A percentile compares a stretch with the other conserved stretches of the same genome.
phyloP scores from a whole-genome alignment of 2,329 filamentous ascomycete genomes.

The Parascedosporium putredinis region DNA sequence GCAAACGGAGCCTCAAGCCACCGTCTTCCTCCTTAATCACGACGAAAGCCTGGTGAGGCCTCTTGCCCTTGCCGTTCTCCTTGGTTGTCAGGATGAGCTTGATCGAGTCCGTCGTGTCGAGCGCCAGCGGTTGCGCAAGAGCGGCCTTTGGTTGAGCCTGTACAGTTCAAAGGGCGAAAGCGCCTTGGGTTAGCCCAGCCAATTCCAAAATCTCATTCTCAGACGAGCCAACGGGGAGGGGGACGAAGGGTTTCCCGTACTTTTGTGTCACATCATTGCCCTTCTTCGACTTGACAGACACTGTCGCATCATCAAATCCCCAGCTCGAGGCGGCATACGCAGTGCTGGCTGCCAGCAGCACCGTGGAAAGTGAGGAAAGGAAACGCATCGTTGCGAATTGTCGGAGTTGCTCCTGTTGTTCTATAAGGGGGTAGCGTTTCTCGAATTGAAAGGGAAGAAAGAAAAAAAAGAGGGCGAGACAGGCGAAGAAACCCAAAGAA shows the following conservation, averaged over 20 bases:
- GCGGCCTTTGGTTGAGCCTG: constrained; percentile 52
- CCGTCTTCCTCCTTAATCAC: constrained; percentile 63
- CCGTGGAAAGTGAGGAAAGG: constrained; percentile 22
- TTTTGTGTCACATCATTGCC: constrained; percentile 53
- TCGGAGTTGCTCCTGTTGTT: not conserved
- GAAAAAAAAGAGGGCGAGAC: not conserved
- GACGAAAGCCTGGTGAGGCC: constrained; percentile 90
- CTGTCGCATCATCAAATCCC: constrained; percentile 63
- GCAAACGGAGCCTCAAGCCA: constrained; percentile 78
- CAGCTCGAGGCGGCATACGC: constrained; percentile 50
- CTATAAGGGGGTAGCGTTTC: not conserved
- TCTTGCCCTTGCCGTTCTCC: constrained; percentile 67
- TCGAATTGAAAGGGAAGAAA: constrained; percentile 11
- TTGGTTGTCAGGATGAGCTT: constrained; percentile 75
- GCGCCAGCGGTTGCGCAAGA: constrained; percentile 50
- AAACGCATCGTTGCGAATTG: constrained; percentile 25
- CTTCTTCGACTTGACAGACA: constrained; percentile 58
- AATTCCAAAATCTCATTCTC: not conserved
- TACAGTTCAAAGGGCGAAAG: not conserved
- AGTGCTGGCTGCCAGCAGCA: constrained; percentile 38
- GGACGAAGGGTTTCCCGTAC: constrained; percentile 44
- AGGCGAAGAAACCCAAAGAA: no score
- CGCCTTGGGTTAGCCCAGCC: not conserved
- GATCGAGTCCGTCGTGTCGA: constrained; percentile 61
- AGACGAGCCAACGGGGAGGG: not conserved